phyloP scores from a whole-genome alignment of 225 moss, liverwort and hornwort genomes.

The Pseudisothecium myosuroides region DNA sequence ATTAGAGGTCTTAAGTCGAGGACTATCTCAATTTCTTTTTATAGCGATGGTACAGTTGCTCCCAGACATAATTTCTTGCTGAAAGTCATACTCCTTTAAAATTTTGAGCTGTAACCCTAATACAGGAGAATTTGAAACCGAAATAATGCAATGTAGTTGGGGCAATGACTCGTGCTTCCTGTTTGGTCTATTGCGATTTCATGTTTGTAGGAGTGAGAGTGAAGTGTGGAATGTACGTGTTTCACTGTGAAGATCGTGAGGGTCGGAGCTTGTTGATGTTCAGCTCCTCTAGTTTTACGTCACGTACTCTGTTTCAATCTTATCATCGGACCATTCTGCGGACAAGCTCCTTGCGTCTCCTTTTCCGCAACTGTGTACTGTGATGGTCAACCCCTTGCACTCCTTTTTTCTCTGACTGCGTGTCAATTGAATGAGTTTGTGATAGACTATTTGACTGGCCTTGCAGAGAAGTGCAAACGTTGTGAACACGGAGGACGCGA shows the following conservation, averaged over 20 bases:
- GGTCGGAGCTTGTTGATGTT: background rate
- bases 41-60: background rate
- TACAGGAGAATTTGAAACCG: background rate
- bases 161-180: background rate
- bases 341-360: background rate
- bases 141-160: background rate
- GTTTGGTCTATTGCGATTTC: background rate
- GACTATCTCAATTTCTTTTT: background rate
- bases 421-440: background rate
- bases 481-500: constrained; percentile 1
- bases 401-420: background rate
- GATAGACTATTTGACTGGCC: background rate
- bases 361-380: background rate
- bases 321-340: background rate
- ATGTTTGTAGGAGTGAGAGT: background rate
- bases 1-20: background rate
- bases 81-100: background rate
- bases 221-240: background rate
- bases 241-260: background rate
- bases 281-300: background rate
- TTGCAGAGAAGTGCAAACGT: constrained; percentile 11
- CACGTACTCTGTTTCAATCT: background rate
- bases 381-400: background rate
- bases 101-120: background rate
- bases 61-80: background rate